phyloP scores from a whole-genome alignment of 768 basidiomycete genomes.

The Tulasnella sp. region DNA sequence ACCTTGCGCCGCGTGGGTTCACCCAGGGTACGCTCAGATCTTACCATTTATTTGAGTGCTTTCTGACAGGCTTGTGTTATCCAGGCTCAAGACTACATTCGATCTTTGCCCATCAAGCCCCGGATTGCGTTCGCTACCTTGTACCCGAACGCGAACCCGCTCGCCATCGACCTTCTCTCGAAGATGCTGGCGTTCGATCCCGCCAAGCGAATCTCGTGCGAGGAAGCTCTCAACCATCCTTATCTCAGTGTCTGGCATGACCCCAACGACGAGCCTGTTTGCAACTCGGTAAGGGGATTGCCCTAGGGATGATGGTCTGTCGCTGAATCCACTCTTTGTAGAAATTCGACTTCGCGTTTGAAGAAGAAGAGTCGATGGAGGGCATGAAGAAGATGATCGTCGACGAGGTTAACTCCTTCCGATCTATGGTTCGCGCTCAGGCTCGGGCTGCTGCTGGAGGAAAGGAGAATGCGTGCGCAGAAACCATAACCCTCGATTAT shows the following conservation, averaged over 20 bases:
- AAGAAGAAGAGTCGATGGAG: slow-evolving; percentile 91
- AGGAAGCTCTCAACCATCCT: slow-evolving; percentile 89
- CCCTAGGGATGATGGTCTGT: background rate
- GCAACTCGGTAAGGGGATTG: slow-evolving; percentile 46
- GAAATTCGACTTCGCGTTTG: slow-evolving; percentile 91
- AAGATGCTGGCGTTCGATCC: slow-evolving; percentile 95
- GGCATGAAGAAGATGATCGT: slow-evolving; percentile 96
- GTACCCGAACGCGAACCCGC: slow-evolving; percentile 88
- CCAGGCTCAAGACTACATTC: slow-evolving; percentile 95
- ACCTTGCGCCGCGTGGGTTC: slow-evolving; percentile 93
- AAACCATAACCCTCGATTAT: background rate
- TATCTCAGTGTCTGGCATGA: slow-evolving; percentile 98
- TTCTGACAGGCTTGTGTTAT: background rate
- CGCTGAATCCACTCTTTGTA: slow-evolving; percentile 24
- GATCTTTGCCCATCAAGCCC: slow-evolving; percentile 94
- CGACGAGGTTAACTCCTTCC: slow-evolving; percentile 82
- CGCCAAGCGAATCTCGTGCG: slow-evolving; percentile 89
- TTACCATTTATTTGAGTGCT: background rate
- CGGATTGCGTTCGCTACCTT: slow-evolving; percentile 84
- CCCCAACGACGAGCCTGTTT: slow-evolving; percentile 84
- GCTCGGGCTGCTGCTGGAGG: slow-evolving; percentile 61
- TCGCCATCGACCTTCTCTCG: slow-evolving; percentile 84
- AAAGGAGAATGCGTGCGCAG: slow-evolving; percentile 65
- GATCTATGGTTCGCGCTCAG: slow-evolving; percentile 81
- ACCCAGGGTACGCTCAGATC: slow-evolving; percentile 54